These are phyloP conservation scores for Volvox reticuliferus DNA, from an alignment of 139 green algal genomes.

Conservation along the genomic window DNA sequence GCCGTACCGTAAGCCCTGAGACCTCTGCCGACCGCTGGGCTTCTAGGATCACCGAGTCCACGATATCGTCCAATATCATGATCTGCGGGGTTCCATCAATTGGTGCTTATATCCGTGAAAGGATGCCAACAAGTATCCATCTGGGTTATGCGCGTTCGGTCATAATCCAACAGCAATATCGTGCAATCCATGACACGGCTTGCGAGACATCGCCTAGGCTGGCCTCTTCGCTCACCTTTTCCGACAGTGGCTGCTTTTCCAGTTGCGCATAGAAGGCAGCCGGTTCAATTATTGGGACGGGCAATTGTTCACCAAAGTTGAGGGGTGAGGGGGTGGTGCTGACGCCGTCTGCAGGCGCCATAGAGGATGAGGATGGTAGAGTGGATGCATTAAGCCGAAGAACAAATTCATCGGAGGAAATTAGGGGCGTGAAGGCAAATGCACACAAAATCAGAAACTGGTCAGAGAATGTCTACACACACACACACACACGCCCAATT, in stretches of 20 bases:
- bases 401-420: too few species aligned
- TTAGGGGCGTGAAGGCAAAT: too few species aligned
- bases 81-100: not conserved
- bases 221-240: not conserved
- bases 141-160: not conserved
- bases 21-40: conserved; percentile 12
- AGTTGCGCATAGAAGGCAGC: conserved; percentile 20
- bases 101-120: not conserved
- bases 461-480: too few species aligned
- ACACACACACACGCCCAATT: too few species aligned
- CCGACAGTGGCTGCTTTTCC: conserved; percentile 8
- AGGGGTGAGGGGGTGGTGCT: not conserved
- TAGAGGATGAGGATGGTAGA: not conserved
- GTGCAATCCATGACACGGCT: too few species aligned
- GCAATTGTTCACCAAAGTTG: not conserved
- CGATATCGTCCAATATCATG: conserved; percentile 26
- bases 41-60: conserved; percentile 17
- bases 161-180: too few species aligned
- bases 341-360: not conserved
- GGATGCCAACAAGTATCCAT: not conserved
- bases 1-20: conserved; percentile 15
- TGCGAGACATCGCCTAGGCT: too few species aligned
- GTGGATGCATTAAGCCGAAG: too few species aligned
- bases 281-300: not conserved
- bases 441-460: too few species aligned